Conservation (phyloP, 352 stramenopile species). For the Phytophthora pini region DNA sequence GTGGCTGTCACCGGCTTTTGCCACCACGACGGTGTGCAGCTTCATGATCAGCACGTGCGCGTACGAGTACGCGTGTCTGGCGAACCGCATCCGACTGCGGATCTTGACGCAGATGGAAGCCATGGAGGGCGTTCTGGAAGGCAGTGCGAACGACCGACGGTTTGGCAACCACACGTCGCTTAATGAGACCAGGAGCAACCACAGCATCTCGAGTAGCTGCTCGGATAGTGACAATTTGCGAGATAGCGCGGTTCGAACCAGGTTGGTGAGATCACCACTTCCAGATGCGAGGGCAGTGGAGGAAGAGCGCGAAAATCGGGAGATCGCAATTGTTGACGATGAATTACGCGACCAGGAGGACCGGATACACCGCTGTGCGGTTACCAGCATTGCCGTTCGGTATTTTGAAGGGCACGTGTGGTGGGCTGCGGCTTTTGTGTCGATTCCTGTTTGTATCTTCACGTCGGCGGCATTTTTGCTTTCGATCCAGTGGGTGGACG, state of each 20-base stretch:
- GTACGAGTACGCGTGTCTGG: slow-evolving; percentile 79
- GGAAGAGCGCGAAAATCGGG: slow-evolving; percentile 32
- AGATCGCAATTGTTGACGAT: slow-evolving; percentile 35
- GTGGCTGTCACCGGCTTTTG: slow-evolving; percentile 67
- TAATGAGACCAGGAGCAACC: slow-evolving; percentile 26
- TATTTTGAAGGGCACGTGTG: slow-evolving; percentile 46
- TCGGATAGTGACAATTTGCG: slow-evolving; percentile 8
- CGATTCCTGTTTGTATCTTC: slow-evolving; percentile 32
- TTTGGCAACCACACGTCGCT: slow-evolving; percentile 29
- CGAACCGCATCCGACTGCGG: slow-evolving; percentile 65
- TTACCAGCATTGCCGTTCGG: slow-evolving; percentile 22
- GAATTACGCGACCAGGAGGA: slow-evolving; percentile 35
- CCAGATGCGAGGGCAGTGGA: slow-evolving; percentile 17
- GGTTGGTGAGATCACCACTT: slow-evolving; percentile 1
- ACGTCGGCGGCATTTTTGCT: slow-evolving; percentile 41
- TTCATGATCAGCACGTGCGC: slow-evolving; percentile 62
- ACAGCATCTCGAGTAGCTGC: slow-evolving; percentile 22
- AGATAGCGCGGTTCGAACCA: background rate
- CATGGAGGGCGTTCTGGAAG: slow-evolving; percentile 22
- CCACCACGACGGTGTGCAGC: slow-evolving; percentile 65
- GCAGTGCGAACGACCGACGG: background rate
- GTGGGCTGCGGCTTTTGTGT: slow-evolving; percentile 44
- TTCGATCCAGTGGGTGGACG: slow-evolving; percentile 36
- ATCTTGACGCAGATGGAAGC: slow-evolving; percentile 43
- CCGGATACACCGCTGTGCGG: slow-evolving; percentile 31